Base-by-base conservation (phyloP, 371 early-diverging fungal species). In the Furculomyces boomerangus region DNA sequence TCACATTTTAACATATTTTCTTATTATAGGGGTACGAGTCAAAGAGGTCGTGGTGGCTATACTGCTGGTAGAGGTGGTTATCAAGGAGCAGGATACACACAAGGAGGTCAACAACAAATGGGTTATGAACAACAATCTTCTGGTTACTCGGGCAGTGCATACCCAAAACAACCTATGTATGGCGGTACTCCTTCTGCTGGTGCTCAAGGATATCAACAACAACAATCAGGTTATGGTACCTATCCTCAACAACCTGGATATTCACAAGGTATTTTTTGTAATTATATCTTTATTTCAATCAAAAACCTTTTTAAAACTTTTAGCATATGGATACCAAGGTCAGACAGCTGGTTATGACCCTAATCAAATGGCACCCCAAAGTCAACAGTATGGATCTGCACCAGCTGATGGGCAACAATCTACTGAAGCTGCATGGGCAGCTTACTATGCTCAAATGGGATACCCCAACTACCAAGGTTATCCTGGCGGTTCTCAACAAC, bases 191-290 rank as follows among this genome's bases (percentile, higher is more conserved):
- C 39, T n/a, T 13, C 10, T 45, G 20, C 10, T 13, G n/a, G 27
- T 45, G 7, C 5, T 45, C n/a, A 45, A 10, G 24, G 45, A 10
- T 8, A 20, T 13, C 45, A 45, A 45, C 5, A 58, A 25, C 56
- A 58, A 22, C 43, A 59, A 41, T n/a, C 59, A 41, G 37, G 8
- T 57, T 39, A 53, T 28, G 37, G 5, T 44, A 52, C 24, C 37
- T 41, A 55, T 1, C 57, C 53, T 29, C 57, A 37, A 24, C 44
- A 24, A 18, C 35, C 35, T 27, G 20, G 22, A 13, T 13, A n/a
- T 13, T n/a, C n/a, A n/a, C n/a, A n/a, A n/a, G n/a, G n/a, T n/a
- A n/a, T n/a, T n/a, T n/a, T n/a, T n/a, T n/a, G n/a, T n/a, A n/a
- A n/a, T 40, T 40, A 40, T 40, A 18, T 40, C n/a, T 40, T 40